Base-by-base conservation (phyloP, 2,329 filamentous ascomycete genomes). In the Parasarocladium wereldwijsianum region DNA sequence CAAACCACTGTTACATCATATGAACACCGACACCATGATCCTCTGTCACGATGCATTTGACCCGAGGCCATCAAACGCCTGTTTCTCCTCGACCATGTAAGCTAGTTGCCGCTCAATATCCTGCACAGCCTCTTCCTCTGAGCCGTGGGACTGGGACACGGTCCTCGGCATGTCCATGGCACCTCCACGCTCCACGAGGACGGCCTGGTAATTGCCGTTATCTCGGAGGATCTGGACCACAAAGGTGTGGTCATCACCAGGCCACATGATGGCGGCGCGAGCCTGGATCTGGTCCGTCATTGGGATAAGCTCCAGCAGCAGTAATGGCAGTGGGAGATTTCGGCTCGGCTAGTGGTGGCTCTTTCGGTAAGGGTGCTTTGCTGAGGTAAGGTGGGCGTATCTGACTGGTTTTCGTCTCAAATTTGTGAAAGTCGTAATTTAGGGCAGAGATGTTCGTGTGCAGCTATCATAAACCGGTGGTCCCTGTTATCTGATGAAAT, bases 111-210 rank as follows among this genome's bases (percentile, higher is more conserved):
- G 16, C 6, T 30, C 20, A 14, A 30, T 15, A 24, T 30, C 28
- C 14, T 17, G 8, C 9, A 30, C 6, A 5, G 28, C 28, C 20
- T 30, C 28, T 16, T 24, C 15, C 14, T 30, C 20, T 5, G 20
- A 23, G 6, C 11, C 6, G 20, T 30, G 24, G 19, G 17, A 24
- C 14, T 21, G 19, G 18, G 28, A 30, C 28, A 30, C 24, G 6
- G 28, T 30, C 28, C 20, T 30, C n/a, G 28, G 28, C 18, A 16
- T 12, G 7, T 21, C 28, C 15, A 17, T 23, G 14, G 28, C 28
- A 10, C 13, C 28, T 8, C 28, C 28, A 3, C 16, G 13, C n/a
- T 30, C 28, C 6, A 30, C 28, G 5, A 30, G 28, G 8, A 30
- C 20, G 6, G 28, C 28, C n/a, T 19, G 24, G 8, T 23, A 9